Conservation (phyloP, 306 rosid genomes). For the Quercus rubra region DNA sequence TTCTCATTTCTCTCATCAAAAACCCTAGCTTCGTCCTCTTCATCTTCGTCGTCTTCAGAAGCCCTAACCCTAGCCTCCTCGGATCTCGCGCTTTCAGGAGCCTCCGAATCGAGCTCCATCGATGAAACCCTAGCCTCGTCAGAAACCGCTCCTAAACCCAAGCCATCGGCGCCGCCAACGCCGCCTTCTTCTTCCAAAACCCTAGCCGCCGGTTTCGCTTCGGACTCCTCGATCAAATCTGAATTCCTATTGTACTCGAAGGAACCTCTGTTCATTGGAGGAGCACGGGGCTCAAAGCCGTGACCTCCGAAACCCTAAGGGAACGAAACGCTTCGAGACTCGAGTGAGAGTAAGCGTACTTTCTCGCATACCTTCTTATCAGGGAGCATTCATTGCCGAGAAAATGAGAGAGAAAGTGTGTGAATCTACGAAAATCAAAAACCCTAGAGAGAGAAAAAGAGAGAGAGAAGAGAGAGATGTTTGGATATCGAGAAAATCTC, state of each 20-base stretch:
- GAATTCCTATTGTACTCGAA: conserved; percentile 30
- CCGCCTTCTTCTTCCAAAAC: conserved; percentile 22
- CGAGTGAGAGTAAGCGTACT: conserved; percentile 15
- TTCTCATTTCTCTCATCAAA: conserved; percentile 27
- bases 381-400: neutral
- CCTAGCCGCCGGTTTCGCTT: conserved; percentile 8
- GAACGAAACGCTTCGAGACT: conserved; percentile 10
- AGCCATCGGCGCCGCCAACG: conserved; percentile 16
- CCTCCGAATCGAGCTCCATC: conserved; percentile 37
- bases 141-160: conserved; percentile 5
- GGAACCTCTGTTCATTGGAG: no score
- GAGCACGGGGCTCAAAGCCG: neutral
- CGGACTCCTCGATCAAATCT: conserved; percentile 27
- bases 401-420: neutral
- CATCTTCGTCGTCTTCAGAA: conserved; percentile 33
- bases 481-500: conserved; percentile 26
- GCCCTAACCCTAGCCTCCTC: conserved; percentile 20
- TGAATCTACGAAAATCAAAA: conserved; percentile 11
- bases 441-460: conserved; percentile 22
- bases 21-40: conserved; percentile 42
- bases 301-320: conserved; percentile 29
- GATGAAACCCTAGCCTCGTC: conserved; percentile 37
- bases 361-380: conserved; percentile 8
- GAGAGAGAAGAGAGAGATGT: conserved; percentile 16
- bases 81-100: conserved; percentile 35